phyloP scores from a whole-genome alignment of 139 green algal species.

The Mesostigma viride region DNA sequence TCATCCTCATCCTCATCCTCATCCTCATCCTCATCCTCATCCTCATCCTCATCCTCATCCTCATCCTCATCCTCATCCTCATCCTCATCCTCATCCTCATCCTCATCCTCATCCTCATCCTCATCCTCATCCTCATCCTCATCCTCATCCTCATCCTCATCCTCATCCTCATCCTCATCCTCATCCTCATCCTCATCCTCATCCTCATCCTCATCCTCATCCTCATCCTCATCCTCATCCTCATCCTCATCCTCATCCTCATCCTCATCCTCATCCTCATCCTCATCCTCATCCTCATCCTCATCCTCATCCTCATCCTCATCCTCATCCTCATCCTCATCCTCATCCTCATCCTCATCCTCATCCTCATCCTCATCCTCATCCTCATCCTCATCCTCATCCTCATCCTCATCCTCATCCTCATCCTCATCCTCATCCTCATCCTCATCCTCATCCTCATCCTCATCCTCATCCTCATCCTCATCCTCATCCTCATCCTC shows the following conservation, averaged over 20 bases:
- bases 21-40: not conserved
- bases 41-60: not conserved
- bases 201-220: not conserved
- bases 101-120: not conserved
- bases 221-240: not conserved
- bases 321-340: not conserved
- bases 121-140: not conserved
- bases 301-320: not conserved
- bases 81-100: not conserved
- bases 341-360: not conserved
- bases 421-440: not conserved
- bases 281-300: not conserved
- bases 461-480: not conserved
- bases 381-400: not conserved
- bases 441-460: not conserved
- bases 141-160: not conserved
- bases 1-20: not conserved
- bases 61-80: not conserved
- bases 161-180: too few species aligned
- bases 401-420: not conserved
- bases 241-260: not conserved
- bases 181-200: too few species aligned
- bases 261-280: not conserved
- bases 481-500: not conserved
- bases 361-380: not conserved